These are phyloP conservation scores for Trichoderma harzianum DNA, from an alignment of 2,329 filamentous ascomycete species.

Conservation along the genomic window DNA sequence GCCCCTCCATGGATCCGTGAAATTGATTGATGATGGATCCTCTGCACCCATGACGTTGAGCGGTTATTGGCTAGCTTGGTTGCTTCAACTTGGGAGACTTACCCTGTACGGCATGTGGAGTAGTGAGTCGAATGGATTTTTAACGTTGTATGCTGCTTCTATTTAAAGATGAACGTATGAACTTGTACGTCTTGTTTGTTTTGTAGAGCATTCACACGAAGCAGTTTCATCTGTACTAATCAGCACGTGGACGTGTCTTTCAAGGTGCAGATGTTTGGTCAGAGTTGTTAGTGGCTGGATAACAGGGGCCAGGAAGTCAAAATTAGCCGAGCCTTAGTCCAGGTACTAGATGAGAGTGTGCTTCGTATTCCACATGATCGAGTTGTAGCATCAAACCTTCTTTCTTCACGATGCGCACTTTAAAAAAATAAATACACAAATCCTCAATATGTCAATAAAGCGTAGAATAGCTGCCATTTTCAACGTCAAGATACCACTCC, in stretches of 20 bases:
- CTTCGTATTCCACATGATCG: not conserved
- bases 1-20: slow-evolving; percentile 5
- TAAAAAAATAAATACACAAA: not conserved
- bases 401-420: not conserved
- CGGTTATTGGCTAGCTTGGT: not conserved
- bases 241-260: too few species aligned
- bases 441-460: not conserved
- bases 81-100: not conserved
- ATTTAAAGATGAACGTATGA: not conserved
- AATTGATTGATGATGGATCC: not conserved
- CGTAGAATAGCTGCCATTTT: not conserved
- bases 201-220: not conserved
- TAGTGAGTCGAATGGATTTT: not conserved
- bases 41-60: not conserved
- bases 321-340: not conserved
- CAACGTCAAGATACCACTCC: not conserved
- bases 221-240: not conserved
- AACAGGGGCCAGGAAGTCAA: not conserved
- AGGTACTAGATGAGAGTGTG: not conserved
- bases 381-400: not conserved
- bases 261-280: not conserved
- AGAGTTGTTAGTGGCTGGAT: not conserved
- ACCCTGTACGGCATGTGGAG: slow-evolving; percentile 5
- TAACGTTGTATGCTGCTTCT: not conserved
- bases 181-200: not conserved